Evolutionary conservation across 2,329 filamentous ascomycete species (phyloP), one percentile per base, ranked within the genome.

Genomic region (Penicillium verrucosum): DNA sequence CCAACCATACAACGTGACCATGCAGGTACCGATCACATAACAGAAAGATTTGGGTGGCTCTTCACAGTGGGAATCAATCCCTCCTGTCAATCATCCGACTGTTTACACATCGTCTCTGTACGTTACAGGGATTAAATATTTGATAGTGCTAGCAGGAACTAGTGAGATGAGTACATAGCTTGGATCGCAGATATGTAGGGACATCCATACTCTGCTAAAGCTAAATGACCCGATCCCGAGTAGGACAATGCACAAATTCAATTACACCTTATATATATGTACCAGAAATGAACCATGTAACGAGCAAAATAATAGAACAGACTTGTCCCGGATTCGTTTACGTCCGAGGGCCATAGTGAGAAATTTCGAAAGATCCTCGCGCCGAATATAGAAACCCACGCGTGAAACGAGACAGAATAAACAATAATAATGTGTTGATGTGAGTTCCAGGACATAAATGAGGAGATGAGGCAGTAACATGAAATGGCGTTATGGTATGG

Each of bases 291-390:
- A 38, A 46, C 7, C 2, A 36, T 36, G 14, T 10, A 10, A 29
- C 7, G 1, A 37, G 42, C 2, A 38, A 38, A 34, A 40, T 45
- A 51, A 18, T 42, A 53, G 6, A 48, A 48, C 5, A 46, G 23
- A 38, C 30, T 11, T 38, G 47, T 11, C n/a, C 32, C 43, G 30
- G 43, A 27, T 40, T 44, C 54, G 54, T 57, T 29, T 57, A 48
- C 30, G 48, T 48, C 37, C 10, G 37, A 44, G 37, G 37, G 38
- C 42, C 36, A 54, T 43, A 57, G 18, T 51, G 30, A 53, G 9
- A 36, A 40, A 51, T 41, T 29, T 29, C 42, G 30, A 45, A 34
- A 54, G 6, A 48, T 23, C 27, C 23, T 32, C 18, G 30, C 30
- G 30, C 44, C 37, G 10, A 25, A 42, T 14, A 46, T 34, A 44